phyloP scores from a whole-genome alignment of 1,284 basidiomycete species.

The Fistulinella cinereoalba region DNA sequence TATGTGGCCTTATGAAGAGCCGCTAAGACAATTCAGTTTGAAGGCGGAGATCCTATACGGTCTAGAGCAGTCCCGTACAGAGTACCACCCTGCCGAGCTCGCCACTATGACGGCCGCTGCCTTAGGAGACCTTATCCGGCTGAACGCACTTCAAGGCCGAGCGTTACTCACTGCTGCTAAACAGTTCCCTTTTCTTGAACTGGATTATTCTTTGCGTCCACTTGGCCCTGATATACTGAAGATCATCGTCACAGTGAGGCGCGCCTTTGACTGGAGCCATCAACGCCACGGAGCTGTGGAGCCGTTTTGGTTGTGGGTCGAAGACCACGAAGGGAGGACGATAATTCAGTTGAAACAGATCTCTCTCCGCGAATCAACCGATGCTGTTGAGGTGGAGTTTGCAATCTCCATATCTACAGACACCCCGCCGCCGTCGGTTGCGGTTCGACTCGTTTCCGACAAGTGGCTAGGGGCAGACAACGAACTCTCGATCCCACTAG shows the following conservation, averaged over 20 bases:
- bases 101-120: conserved; percentile 70
- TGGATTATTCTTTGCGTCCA: conserved; percentile 74
- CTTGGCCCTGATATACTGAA: conserved; percentile 84
- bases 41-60: conserved; percentile 81
- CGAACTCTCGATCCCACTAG: conserved; percentile 62
- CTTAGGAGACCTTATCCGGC: conserved; percentile 81
- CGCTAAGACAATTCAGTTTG: conserved; percentile 78
- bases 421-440: conserved; percentile 57
- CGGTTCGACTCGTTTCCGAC: conserved; percentile 84
- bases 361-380: conserved; percentile 65
- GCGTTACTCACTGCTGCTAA: conserved; percentile 80
- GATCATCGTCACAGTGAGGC: conserved; percentile 64
- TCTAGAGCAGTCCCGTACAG: conserved; percentile 81
- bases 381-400: conserved; percentile 69
- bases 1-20: conserved; percentile 96
- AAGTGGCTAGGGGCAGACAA: conserved; percentile 93
- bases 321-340: conserved; percentile 75
- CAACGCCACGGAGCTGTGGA: conserved; percentile 77
- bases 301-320: conserved; percentile 96
- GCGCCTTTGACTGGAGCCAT: conserved; percentile 82
- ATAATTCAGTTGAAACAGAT: conserved; percentile 86
- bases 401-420: conserved; percentile 69
- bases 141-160: conserved; percentile 84
- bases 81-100: conserved; percentile 77
- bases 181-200: conserved; percentile 79